phyloP scores from a whole-genome alignment of 495 filamentous ascomycete genomes.

The Neurospora tetrasperma region DNA sequence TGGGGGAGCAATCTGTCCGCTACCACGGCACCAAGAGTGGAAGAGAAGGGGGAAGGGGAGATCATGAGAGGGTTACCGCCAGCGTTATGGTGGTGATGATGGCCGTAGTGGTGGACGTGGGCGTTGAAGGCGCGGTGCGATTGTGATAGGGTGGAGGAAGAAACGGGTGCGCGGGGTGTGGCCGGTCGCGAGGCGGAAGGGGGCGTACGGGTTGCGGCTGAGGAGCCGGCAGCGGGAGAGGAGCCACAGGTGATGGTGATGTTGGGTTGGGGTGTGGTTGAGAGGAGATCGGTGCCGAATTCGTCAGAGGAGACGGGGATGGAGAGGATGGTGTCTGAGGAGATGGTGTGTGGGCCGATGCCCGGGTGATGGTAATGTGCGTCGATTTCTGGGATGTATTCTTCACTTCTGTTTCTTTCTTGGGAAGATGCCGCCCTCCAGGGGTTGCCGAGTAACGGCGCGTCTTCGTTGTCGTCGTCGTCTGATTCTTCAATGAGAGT shows the following conservation, averaged over 20 bases:
- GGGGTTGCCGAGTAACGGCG: slow-evolving; percentile 24
- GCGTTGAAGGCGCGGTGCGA: slow-evolving; percentile 11
- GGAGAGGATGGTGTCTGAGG: slow-evolving; percentile 27
- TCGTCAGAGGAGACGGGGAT: slow-evolving; percentile 20
- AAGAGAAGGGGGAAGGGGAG: slow-evolving; percentile 38
- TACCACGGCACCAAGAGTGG: slow-evolving; percentile 37
- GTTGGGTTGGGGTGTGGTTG: slow-evolving; percentile 13
- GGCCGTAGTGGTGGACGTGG: slow-evolving; percentile 26
- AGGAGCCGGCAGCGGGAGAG: neutral
- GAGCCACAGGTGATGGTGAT: slow-evolving; percentile 2
- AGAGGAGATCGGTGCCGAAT: slow-evolving; percentile 4
- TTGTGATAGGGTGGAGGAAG: slow-evolving; percentile 1
- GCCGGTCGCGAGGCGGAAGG: slow-evolving; percentile 14
- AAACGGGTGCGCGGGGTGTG: slow-evolving; percentile 20
- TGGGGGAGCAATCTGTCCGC: slow-evolving; percentile 32
- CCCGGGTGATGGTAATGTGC: slow-evolving; percentile 17
- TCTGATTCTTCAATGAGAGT: slow-evolving; percentile 10
- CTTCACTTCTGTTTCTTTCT: neutral
- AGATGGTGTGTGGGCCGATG: slow-evolving; percentile 20
- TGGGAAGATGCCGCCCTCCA: slow-evolving; percentile 18
- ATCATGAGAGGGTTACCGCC: slow-evolving; percentile 22
- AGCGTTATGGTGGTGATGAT: neutral
- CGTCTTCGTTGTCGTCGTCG: slow-evolving; percentile 11
- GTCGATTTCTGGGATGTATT: neutral
- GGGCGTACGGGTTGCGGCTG: slow-evolving; percentile 1